Conservation (phyloP, 2,329 filamentous ascomycete species). For the Fusarium coicis region DNA sequence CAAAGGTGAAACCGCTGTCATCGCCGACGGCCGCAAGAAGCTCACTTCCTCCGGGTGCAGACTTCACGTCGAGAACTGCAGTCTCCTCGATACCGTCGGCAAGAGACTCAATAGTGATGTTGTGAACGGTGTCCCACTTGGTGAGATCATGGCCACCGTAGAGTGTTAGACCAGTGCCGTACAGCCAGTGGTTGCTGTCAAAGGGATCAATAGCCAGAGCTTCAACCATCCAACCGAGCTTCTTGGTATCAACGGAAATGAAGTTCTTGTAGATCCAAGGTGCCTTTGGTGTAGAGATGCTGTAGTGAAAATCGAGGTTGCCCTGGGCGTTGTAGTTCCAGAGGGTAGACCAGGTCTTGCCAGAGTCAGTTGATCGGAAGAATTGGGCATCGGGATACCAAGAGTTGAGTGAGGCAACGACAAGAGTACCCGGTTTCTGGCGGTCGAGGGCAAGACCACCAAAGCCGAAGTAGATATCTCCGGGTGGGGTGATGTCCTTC, state of each 20-base stretch:
- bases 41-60: slow-evolving; percentile 60
- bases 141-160: slow-evolving; percentile 65
- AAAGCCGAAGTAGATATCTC: slow-evolving; percentile 64
- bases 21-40: slow-evolving; percentile 64
- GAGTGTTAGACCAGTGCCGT: slow-evolving; percentile 67
- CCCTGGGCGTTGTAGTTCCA: slow-evolving; percentile 64
- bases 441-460: slow-evolving; percentile 66
- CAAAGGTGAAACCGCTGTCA: slow-evolving; percentile 63
- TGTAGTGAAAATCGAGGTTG: slow-evolving; percentile 58
- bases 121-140: slow-evolving; percentile 62
- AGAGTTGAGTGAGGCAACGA: slow-evolving; percentile 66
- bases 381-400: slow-evolving; percentile 70
- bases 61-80: slow-evolving; percentile 60
- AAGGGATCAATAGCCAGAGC: slow-evolving; percentile 66
- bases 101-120: slow-evolving; percentile 61
- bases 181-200: slow-evolving; percentile 69
- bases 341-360: slow-evolving; percentile 62
- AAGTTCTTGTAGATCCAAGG: slow-evolving; percentile 66
- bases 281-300: slow-evolving; percentile 57
- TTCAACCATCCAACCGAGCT: slow-evolving; percentile 71
- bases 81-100: slow-evolving; percentile 67
- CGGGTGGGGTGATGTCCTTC: slow-evolving; percentile 67
- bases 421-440: slow-evolving; percentile 64
- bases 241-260: slow-evolving; percentile 58
- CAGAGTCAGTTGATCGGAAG: slow-evolving; percentile 66